Evolutionary conservation across 306 rosid species (phyloP).

Genomic region (Citrullus mucosospermus): DNA sequence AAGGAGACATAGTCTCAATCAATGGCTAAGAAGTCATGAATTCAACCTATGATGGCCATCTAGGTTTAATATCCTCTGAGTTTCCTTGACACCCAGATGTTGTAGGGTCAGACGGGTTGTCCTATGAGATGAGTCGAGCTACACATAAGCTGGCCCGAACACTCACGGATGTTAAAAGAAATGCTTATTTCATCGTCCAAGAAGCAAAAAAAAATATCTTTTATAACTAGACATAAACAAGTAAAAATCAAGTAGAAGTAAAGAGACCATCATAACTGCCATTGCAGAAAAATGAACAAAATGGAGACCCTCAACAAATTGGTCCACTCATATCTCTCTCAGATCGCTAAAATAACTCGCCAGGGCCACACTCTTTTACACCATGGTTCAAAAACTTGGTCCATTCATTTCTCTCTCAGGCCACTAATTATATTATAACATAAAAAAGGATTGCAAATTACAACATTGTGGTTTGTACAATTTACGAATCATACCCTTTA

Average conservation of each 20-base stretch:
- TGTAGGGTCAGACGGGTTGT: too few species aligned
- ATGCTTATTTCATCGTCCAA: not conserved
- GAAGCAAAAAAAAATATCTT: not conserved
- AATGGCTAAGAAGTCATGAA: too few species aligned
- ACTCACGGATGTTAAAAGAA: too few species aligned
- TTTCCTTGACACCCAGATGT: too few species aligned
- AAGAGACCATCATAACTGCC: not conserved
- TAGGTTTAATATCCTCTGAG: too few species aligned
- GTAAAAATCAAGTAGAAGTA: not conserved
- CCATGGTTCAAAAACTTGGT: not conserved
- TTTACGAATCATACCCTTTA: not conserved
- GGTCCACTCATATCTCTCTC: not conserved
- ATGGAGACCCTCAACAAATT: not conserved
- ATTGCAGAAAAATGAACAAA: not conserved
- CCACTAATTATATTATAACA: not conserved
- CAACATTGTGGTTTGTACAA: not conserved
- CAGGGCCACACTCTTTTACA: not conserved
- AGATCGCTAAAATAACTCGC: not conserved
- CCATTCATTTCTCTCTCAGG: not conserved
- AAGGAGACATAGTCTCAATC: too few species aligned
- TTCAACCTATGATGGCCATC: too few species aligned
- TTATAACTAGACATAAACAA: not conserved
- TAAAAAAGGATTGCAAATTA: not conserved
- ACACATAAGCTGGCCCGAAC: too few species aligned
- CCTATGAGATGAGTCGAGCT: too few species aligned